These are phyloP conservation scores for Pseudoperonospora humuli DNA, from an alignment of 352 stramenopile genomes.

Conservation along the genomic window DNA sequence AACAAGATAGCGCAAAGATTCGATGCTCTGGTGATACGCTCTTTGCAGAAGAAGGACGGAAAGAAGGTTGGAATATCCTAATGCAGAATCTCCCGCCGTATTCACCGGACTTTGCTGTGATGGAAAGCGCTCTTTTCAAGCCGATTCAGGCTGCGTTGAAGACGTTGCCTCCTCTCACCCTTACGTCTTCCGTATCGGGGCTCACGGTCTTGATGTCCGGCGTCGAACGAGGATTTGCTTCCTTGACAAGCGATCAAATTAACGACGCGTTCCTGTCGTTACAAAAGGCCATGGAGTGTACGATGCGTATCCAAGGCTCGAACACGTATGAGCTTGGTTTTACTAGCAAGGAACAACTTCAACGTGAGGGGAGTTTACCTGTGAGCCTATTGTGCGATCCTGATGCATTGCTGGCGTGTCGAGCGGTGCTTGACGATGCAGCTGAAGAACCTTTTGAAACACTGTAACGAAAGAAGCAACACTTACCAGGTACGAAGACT, in stretches of 20 bases:
- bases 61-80: constrained; percentile 32
- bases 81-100: constrained; percentile 34
- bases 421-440: constrained; percentile 15
- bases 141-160: constrained; percentile 21
- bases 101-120: constrained; percentile 38
- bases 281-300: constrained; percentile 38
- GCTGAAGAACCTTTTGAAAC: constrained; percentile 15
- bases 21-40: constrained; percentile 22
- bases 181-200: constrained; percentile 5
- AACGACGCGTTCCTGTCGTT: constrained; percentile 34
- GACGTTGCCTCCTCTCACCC: constrained; percentile 3
- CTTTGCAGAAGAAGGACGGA: constrained; percentile 29
- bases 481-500: neutral
- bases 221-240: constrained; percentile 22
- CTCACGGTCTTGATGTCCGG: constrained; percentile 22
- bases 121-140: constrained; percentile 30
- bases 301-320: constrained; percentile 32
- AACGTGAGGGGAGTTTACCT: constrained; percentile 30
- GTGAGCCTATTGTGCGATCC: constrained; percentile 32
- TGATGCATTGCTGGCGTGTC: constrained; percentile 24
- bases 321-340: constrained; percentile 35
- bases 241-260: constrained; percentile 23
- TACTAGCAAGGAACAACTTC: constrained; percentile 23
- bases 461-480: neutral
- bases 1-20: constrained; percentile 38